phyloP scores from a whole-genome alignment of 257 asterid species.

The Phtheirospermum japonicum region DNA sequence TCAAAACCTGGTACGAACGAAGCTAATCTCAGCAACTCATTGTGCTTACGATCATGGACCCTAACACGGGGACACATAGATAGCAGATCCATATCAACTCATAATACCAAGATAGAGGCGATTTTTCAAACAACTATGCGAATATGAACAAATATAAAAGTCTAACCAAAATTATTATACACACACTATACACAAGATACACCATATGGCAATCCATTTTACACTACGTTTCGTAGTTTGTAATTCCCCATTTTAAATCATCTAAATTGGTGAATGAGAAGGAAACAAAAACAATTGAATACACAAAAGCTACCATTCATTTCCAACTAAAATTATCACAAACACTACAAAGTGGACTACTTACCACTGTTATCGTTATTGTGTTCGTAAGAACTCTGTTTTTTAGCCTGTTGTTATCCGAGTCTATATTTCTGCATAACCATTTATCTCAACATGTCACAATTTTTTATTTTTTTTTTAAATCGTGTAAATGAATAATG shows the following conservation, averaged over 20 bases:
- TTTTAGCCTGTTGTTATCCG: conserved; percentile 72
- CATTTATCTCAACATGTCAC: neutral
- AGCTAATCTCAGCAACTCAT: too few relatives aligned
- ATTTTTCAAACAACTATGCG: neutral
- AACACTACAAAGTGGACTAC: conserved; percentile 8
- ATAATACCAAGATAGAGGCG: neutral
- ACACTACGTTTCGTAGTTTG: conserved; percentile 26
- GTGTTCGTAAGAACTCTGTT: conserved; percentile 40
- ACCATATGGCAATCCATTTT: conserved; percentile 13
- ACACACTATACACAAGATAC: conserved; percentile 27
- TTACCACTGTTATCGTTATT: conserved; percentile 49
- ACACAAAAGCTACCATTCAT: too few relatives aligned
- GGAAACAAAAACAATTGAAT: too few relatives aligned
- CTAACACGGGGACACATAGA: neutral
- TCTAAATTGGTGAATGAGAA: too few relatives aligned
- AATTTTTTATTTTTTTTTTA: too few relatives aligned
- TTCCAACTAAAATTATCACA: too few relatives aligned
- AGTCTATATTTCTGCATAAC: conserved; percentile 72
- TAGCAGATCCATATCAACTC: neutral
- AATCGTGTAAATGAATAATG: neutral
- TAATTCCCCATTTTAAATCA: too few relatives aligned
- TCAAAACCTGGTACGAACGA: too few relatives aligned
- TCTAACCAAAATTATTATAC: conserved; percentile 26
- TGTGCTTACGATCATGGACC: neutral
- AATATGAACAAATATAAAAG: neutral